phyloP scores from a whole-genome alignment of 2,329 filamentous ascomycete species.

The Bipolaris zeicola region DNA sequence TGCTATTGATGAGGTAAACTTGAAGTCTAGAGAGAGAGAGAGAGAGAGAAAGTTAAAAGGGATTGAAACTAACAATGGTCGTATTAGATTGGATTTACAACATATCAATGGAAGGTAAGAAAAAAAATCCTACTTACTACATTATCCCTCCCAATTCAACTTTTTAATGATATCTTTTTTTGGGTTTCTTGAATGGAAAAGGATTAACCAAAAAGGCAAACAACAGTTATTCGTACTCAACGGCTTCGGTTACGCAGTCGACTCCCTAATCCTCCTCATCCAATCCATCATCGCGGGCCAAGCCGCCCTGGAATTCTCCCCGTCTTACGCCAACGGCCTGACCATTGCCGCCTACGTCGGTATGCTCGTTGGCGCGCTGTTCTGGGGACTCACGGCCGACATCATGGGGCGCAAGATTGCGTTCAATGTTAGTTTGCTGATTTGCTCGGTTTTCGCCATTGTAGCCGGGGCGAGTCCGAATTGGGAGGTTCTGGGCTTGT shows the following conservation, averaged over 20 bases:
- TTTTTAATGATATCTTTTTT: too few species aligned
- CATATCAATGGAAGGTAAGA: conserved; percentile 51
- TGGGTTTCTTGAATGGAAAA: too few species aligned
- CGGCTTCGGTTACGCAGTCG: conserved; percentile 66
- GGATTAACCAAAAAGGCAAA: background rate
- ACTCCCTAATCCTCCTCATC: conserved; percentile 62
- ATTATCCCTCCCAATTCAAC: too few species aligned
- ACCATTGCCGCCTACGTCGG: conserved; percentile 67
- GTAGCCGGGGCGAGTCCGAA: conserved; percentile 70
- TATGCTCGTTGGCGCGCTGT: conserved; percentile 64
- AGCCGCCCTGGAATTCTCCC: conserved; percentile 64
- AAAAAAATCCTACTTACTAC: too few species aligned
- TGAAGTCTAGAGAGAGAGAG: background rate
- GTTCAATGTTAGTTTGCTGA: conserved; percentile 70
- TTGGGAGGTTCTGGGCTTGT: conserved; percentile 68
- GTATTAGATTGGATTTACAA: conserved; percentile 9
- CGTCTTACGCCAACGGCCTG: conserved; percentile 61
- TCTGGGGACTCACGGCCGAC: conserved; percentile 72
- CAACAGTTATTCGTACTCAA: conserved; percentile 61
- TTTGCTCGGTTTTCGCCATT: conserved; percentile 66
- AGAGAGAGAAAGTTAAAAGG: too few species aligned
- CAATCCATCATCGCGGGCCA: conserved; percentile 67
- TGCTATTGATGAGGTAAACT: conserved; percentile 24
- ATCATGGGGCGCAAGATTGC: conserved; percentile 70
- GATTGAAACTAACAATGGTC: too few species aligned